Evolutionary conservation across 148 eudicot species (phyloP).

Genomic region (Chenopodium quinoa): DNA sequence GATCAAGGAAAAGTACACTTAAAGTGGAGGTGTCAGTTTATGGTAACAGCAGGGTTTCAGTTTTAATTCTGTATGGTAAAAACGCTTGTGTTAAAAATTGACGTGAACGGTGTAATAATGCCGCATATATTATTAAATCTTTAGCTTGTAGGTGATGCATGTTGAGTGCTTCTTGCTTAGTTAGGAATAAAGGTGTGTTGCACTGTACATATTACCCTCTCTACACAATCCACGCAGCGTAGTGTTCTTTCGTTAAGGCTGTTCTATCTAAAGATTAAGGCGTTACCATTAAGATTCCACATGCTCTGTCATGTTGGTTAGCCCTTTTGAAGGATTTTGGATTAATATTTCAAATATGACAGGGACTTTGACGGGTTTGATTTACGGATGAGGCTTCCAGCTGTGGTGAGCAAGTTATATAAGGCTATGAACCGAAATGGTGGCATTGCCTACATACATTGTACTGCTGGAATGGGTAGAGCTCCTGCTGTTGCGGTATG

Average conservation of each 20-base stretch:
- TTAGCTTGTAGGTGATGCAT: not conserved
- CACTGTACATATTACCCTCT: not conserved
- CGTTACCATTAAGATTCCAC: not conserved
- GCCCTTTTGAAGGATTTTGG: conserved; percentile 12
- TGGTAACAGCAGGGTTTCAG: no score
- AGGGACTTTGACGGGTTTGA: conserved; percentile 94
- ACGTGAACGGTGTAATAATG: not conserved
- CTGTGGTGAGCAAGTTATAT: conserved; percentile 69
- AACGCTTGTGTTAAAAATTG: not conserved
- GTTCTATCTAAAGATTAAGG: not conserved
- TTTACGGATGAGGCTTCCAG: conserved; percentile 88
- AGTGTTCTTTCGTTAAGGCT: not conserved
- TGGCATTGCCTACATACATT: conserved; percentile 86
- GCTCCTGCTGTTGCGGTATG: conserved; percentile 95
- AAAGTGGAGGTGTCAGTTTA: no score
- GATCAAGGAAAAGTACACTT: not conserved
- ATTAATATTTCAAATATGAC: conserved; percentile 24
- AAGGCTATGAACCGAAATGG: conserved; percentile 75
- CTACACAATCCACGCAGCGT: not conserved
- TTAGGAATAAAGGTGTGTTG: not conserved
- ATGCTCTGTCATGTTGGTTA: not conserved
- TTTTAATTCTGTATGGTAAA: not conserved
- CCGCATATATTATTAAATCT: no score
- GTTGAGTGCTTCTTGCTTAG: not conserved
- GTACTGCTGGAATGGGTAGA: conserved; percentile 98